phyloP scores from a whole-genome alignment of 148 eudicot species.

The Rhododendron ferrugineum region DNA sequence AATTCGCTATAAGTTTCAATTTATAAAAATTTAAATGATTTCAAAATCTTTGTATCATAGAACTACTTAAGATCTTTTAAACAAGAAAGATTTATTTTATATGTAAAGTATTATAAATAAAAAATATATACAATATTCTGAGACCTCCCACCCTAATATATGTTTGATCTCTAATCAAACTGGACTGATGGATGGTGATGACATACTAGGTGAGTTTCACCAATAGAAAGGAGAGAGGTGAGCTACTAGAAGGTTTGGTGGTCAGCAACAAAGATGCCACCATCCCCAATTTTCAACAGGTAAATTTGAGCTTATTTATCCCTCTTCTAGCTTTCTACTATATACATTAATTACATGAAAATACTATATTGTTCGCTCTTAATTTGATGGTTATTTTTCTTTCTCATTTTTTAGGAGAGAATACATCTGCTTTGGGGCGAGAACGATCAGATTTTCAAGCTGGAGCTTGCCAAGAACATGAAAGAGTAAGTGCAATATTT shows the following conservation, averaged over 20 bases:
- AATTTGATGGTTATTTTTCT: neutral
- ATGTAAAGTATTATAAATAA: too few species aligned
- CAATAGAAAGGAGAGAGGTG: constrained; percentile 88
- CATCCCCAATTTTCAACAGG: constrained; percentile 69
- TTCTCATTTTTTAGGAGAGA: constrained; percentile 29
- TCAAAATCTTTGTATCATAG: too few species aligned
- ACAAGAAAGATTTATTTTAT: too few species aligned
- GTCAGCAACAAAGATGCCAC: constrained; percentile 61
- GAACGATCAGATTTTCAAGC: constrained; percentile 74
- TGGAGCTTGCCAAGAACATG: constrained; percentile 76
- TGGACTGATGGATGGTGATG: neutral
- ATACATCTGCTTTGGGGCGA: constrained; percentile 97
- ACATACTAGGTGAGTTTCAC: constrained; percentile 71
- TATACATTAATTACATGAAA: neutral
- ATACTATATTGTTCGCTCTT: neutral
- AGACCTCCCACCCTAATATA: neutral
- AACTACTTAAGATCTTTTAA: too few species aligned
- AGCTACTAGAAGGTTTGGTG: constrained; percentile 72
- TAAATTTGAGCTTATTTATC: constrained; percentile 8
- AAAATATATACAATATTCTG: too few species aligned
- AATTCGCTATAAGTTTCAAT: too few species aligned
- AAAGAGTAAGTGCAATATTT: constrained; percentile 53
- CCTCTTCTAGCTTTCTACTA: neutral
- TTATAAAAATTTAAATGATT: too few species aligned
- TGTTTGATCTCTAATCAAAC: neutral